Evolutionary conservation across 495 filamentous ascomycete species (phyloP).

Genomic region (Echria macrotheca): DNA sequence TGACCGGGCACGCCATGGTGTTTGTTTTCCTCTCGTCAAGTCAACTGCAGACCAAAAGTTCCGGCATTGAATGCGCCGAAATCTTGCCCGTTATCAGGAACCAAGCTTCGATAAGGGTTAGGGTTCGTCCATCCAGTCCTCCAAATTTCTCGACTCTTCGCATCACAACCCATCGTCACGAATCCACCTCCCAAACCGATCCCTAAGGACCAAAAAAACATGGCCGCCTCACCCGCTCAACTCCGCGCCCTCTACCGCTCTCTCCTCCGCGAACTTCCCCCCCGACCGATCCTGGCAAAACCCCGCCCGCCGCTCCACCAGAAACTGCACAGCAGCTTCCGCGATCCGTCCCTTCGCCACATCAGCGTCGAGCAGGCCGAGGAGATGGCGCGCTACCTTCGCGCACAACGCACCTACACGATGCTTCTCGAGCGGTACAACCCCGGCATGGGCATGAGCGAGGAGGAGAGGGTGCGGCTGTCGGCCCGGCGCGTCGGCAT

Average conservation of each 20-base stretch:
- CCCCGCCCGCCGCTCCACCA: constrained; percentile 54
- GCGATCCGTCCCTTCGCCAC: neutral
- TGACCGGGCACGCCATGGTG: neutral
- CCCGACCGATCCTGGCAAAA: constrained; percentile 50
- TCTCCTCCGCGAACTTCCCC: constrained; percentile 86
- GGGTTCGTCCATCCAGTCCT: neutral
- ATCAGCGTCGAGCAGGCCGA: constrained; percentile 54
- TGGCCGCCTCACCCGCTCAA: constrained; percentile 28
- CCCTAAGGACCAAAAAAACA: neutral
- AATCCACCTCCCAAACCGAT: neutral
- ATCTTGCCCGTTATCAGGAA: constrained; percentile 1
- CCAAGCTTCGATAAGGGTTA: neutral
- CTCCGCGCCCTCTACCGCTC: constrained; percentile 80
- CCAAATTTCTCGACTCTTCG: neutral
- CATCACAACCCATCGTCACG: neutral
- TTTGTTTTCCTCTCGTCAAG: no score
- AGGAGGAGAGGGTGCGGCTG: constrained; percentile 78
- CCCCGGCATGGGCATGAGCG: constrained; percentile 75
- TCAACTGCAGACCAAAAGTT: no score
- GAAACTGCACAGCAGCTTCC: constrained; percentile 29
- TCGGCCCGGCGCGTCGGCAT: constrained; percentile 85
- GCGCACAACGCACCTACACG: constrained; percentile 75
- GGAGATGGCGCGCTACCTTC: constrained; percentile 73
- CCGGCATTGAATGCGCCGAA: no score
- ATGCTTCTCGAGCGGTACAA: constrained; percentile 86